Percentiles rank a stretch among this genome's conserved stretches.
These are phyloP conservation scores for Pythium angustatum DNA, from an alignment of 352 stramenopile genomes.

Conservation along the genomic window DNA sequence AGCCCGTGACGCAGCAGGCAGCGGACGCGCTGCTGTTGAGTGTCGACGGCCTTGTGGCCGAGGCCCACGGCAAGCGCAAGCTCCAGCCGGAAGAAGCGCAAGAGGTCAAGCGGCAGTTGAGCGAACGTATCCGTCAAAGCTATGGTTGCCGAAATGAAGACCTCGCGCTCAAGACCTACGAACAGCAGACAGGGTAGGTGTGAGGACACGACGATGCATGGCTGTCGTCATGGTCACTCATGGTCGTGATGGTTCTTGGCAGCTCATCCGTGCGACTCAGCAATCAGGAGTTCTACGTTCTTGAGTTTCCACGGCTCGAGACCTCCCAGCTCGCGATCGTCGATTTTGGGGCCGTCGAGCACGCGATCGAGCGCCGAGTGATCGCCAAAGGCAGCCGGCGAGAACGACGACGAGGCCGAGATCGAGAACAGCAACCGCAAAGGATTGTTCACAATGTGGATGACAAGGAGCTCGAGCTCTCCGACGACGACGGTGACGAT, in stretches of 20 bases:
- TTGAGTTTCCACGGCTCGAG: slow-evolving; percentile 47
- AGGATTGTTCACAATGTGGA: background rate
- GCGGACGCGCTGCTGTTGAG: slow-evolving; percentile 39
- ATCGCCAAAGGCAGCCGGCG: background rate
- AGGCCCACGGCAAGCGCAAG: slow-evolving; percentile 44
- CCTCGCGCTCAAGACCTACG: slow-evolving; percentile 63
- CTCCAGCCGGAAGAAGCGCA: slow-evolving; percentile 42
- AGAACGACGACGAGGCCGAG: slow-evolving; percentile 1
- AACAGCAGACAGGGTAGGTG: slow-evolving; percentile 54
- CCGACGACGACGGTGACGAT: slow-evolving; percentile 8
- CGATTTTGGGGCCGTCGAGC: slow-evolving; percentile 23
- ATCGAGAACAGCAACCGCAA: background rate
- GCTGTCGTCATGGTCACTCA: background rate
- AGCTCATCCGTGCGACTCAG: slow-evolving; percentile 51
- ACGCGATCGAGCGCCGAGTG: slow-evolving; percentile 7
- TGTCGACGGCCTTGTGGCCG: slow-evolving; percentile 45
- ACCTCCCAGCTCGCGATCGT: background rate
- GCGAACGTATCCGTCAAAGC: slow-evolving; percentile 63
- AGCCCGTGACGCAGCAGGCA: slow-evolving; percentile 31
- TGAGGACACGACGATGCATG: background rate
- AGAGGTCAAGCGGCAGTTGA: slow-evolving; percentile 43
- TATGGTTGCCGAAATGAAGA: slow-evolving; percentile 70
- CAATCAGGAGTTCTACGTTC: slow-evolving; percentile 69
- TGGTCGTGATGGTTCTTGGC: background rate
- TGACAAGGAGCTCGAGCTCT: background rate